A percentile compares a stretch with the other conserved stretches of the same genome.
These are phyloP conservation scores for Ceratocystis papillata DNA, from an alignment of 2,329 filamentous ascomycete species.

Conservation along the genomic window DNA sequence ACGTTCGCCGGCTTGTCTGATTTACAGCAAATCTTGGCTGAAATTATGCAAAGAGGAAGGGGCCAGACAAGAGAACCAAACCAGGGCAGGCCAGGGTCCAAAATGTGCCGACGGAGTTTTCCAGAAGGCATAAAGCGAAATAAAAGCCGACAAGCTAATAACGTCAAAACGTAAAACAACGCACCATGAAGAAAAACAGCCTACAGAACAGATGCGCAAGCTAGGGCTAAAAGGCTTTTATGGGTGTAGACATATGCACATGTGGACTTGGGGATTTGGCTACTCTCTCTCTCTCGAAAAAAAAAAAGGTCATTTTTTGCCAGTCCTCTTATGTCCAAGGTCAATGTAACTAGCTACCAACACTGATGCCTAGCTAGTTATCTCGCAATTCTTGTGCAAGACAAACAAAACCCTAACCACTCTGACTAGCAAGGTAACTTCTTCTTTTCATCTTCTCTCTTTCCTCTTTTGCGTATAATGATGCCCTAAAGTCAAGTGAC, in stretches of 20 bases:
- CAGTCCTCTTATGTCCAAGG: not conserved
- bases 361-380: too few relatives aligned
- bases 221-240: not conserved
- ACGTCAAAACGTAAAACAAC: slow-evolving; percentile 12
- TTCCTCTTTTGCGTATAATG: not conserved
- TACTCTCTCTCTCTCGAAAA: too few relatives aligned
- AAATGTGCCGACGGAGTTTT: slow-evolving; percentile 5
- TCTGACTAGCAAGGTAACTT: not conserved
- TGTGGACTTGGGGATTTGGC: not conserved
- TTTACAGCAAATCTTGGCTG: not conserved
- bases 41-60: not conserved
- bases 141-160: slow-evolving; percentile 12
- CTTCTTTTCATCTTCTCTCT: not conserved
- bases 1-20: not conserved
- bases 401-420: not conserved
- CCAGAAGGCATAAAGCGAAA: slow-evolving; percentile 13
- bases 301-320: not conserved
- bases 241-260: not conserved
- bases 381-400: not conserved
- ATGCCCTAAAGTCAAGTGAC: slow-evolving; percentile 4
- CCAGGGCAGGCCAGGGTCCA: not conserved
- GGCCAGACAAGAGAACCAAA: not conserved
- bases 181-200: not conserved
- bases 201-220: not conserved
- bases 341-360: too few relatives aligned